Conservation (phyloP, 768 basidiomycete genomes). For the Baorangia bicolor region DNA sequence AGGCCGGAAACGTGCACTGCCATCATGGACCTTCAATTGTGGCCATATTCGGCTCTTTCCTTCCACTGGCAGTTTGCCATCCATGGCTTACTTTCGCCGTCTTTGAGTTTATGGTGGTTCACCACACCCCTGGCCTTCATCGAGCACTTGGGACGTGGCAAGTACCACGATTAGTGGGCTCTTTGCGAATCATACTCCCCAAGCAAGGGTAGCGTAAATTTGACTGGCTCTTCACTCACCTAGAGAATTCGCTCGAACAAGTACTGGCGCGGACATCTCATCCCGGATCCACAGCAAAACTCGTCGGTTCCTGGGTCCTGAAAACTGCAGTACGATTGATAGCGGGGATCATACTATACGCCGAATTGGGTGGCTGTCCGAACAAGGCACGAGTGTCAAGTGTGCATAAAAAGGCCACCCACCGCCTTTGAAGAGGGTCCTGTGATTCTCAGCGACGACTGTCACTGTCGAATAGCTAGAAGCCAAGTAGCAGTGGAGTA, state of each 20-base stretch:
- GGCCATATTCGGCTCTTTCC: too few relatives aligned
- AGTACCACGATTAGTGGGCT: not conserved
- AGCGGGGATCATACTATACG: not conserved
- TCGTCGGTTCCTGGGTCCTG: not conserved
- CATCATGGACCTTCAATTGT: too few relatives aligned
- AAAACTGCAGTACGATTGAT: not conserved
- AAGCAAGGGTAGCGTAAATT: not conserved
- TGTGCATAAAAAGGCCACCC: not conserved
- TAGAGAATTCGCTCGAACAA: not conserved
- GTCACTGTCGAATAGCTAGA: not conserved
- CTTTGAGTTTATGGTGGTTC: too few relatives aligned
- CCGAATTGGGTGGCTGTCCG: not conserved
- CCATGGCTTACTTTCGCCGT: too few relatives aligned
- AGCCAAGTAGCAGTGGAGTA: not conserved
- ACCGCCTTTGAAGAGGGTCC: not conserved
- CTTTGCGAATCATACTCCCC: not conserved
- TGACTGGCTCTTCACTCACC: not conserved
- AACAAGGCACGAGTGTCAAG: too few relatives aligned
- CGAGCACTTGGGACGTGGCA: not conserved
- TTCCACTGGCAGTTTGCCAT: too few relatives aligned
- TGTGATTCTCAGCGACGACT: not conserved
- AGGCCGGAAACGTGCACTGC: too few relatives aligned
- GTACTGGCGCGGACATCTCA: not conserved
- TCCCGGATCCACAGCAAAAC: not conserved
- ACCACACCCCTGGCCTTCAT: too few relatives aligned